phyloP scores from a whole-genome alignment of 2,329 filamentous ascomycete genomes.

The Trichoderma sp. region DNA sequence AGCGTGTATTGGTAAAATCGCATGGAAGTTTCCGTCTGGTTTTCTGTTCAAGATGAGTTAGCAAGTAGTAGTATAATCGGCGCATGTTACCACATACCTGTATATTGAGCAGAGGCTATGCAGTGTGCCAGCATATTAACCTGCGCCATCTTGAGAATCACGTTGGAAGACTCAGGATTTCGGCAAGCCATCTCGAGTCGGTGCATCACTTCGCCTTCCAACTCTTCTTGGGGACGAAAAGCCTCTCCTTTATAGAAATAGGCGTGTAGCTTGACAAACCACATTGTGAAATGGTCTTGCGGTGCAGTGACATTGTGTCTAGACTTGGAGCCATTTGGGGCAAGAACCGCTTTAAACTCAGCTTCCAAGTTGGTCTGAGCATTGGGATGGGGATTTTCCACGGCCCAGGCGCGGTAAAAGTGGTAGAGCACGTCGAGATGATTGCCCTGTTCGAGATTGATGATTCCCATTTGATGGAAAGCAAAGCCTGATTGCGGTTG shows the following conservation, averaged over 20 bases:
- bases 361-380: conserved; percentile 75
- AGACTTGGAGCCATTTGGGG: conserved; percentile 40
- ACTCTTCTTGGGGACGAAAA: conserved; percentile 68
- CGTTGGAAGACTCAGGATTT: conserved; percentile 62
- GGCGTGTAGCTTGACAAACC: conserved; percentile 86
- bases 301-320: conserved; percentile 50
- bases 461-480: conserved; percentile 88
- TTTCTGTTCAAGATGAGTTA: conserved; percentile 38
- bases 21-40: conserved; percentile 48
- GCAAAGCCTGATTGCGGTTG: conserved; percentile 77
- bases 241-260: conserved; percentile 77
- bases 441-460: conserved; percentile 74
- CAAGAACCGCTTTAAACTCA: conserved; percentile 65
- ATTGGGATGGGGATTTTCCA: conserved; percentile 71
- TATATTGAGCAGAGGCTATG: conserved; percentile 52
- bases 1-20: conserved; percentile 66
- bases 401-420: conserved; percentile 79
- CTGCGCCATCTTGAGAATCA: conserved; percentile 76
- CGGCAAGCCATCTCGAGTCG: conserved; percentile 74
- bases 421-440: conserved; percentile 87
- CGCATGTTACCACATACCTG: conserved; percentile 34
- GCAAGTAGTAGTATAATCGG: neutral
- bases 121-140: conserved; percentile 85
- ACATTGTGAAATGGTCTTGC: conserved; percentile 67
- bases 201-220: conserved; percentile 83